Base-by-base conservation (phyloP, 1,139 yeast species). In the Yamadazyma atlantica region DNA sequence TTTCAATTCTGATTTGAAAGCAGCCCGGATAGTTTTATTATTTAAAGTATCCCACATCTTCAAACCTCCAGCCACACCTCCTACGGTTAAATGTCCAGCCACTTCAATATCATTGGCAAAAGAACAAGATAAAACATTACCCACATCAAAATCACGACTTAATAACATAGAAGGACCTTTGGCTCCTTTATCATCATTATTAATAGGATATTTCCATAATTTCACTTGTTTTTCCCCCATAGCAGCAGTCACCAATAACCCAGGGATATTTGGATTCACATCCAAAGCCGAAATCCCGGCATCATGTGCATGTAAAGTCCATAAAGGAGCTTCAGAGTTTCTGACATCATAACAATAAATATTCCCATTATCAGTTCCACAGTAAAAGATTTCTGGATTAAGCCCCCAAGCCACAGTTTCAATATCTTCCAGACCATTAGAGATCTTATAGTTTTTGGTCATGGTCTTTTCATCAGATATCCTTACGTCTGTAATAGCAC, bases 291-390 rank as follows among this genome's bases (percentile, higher is more conserved):
- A 84, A 43, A 92, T 84, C 42, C 95, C 97, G 4, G 95, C 80
- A 63, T 92, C 97, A 60, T 92, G 98, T 2, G 98, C 98, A 64
- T 94, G 96, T 53, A 92, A 73, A 4, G 95, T 87, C 99, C 99
- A 92, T 28, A 92, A 55, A 18, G 96, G 89, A 49, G 75, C 78
- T 37, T 75, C 71, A 32, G 71, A 73, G 35, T 71, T 77, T 59
- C 96, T 80, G 33, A 87, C 83, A 62, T 92, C 98, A 54, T 85
- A 90, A 47, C 94, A 85, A 65, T 87, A 87, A 25, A 92, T 79
- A 53, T 83, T 83, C 58, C 99, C 99, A 46, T 79, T 75, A 60
- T 92, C 98, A 27, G 97, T 89, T 51, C 97, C 96, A 31, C 89
- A 95, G 55, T 85, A 79, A 58, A 92, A 85, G 29, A 76, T 65